Evolutionary conservation across 495 filamentous ascomycete genomes (phyloP), one percentile per base, ranked within the genome.

Genomic region (Aspergillus wentii): DNA sequence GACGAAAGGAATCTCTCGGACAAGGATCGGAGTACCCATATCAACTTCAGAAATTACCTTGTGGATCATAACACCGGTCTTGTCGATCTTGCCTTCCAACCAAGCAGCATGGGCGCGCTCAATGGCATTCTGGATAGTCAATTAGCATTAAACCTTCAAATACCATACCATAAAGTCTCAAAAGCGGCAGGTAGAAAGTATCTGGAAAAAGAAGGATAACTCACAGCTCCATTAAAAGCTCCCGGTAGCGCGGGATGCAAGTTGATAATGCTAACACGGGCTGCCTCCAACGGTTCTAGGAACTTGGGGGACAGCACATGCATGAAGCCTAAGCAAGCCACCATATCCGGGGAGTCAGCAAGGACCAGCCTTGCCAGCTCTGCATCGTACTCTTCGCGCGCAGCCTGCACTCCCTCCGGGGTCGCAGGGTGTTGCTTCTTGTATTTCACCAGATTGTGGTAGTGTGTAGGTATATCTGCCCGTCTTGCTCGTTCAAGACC

Each of bases 41-140:
- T 95, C 90, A 27, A 94, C 88, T 49, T 90, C 80, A 26, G 71
- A 75, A 47, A 95, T 85, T 30, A 95, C 87, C 54, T 87, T 80
- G 61, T 95, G 89, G 3, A 94, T 79, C 89, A 97, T 95, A n/a
- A 92, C 81, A 1, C 89, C 89, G 1, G 88, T 95, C 56, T 73
- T 79, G 50, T 83, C 74, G 25, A 91, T 75, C 57, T 76, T 78
- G 6, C 83, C 85, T 16, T 74, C 74, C 53, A 81, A 50, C 59
- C 80, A 94, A 34, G 86, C 86, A 22, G 76, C 70, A 59, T 82
- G 84, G 15, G 89, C 89, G 13, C 88, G 72, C 40, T 81, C 74
- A 45, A 96, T 94, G 2, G 86, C 88, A 42, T 76, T 59, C 56
- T 72, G 42, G 3, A 33, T 18, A 4, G 33, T n/a, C 11, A n/a